Evolutionary conservation across 345 rosid species (phyloP).

Genomic region (Lepidium aucheri): DNA sequence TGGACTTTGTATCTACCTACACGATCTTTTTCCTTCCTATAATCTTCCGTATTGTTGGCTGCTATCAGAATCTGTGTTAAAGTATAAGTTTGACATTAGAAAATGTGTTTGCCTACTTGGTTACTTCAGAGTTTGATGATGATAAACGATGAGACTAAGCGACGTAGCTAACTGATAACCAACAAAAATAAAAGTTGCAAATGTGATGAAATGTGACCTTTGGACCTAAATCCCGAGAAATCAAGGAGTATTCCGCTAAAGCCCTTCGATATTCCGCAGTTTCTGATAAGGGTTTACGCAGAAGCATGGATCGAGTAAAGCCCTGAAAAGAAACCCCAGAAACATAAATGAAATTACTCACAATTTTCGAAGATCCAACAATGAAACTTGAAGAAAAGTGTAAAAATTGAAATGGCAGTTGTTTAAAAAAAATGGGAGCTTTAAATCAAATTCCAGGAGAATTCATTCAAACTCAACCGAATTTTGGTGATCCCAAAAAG

Average conservation of each 20-base stretch:
- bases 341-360: neutral
- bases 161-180: neutral
- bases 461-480: neutral
- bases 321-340: conserved; percentile 10
- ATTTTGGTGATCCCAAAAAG: neutral
- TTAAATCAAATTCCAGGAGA: neutral
- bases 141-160: neutral
- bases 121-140: neutral
- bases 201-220: conserved; percentile 13
- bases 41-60: conserved; percentile 49
- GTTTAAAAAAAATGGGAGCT: neutral
- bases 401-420: neutral
- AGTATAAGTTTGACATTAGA: neutral
- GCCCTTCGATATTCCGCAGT: neutral
- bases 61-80: conserved; percentile 46
- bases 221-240: conserved; percentile 23
- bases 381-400: neutral
- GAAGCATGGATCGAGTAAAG: conserved; percentile 11
- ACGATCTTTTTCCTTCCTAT: conserved; percentile 45
- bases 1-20: conserved; percentile 58
- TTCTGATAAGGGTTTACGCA: conserved; percentile 19
- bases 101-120: neutral
- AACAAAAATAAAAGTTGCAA: neutral
- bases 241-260: neutral
- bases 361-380: neutral